A percentile compares a stretch with the other conserved stretches of the same genome.
phyloP scores from a whole-genome alignment of 2,329 filamentous ascomycete species.

The Nemania serpens region DNA sequence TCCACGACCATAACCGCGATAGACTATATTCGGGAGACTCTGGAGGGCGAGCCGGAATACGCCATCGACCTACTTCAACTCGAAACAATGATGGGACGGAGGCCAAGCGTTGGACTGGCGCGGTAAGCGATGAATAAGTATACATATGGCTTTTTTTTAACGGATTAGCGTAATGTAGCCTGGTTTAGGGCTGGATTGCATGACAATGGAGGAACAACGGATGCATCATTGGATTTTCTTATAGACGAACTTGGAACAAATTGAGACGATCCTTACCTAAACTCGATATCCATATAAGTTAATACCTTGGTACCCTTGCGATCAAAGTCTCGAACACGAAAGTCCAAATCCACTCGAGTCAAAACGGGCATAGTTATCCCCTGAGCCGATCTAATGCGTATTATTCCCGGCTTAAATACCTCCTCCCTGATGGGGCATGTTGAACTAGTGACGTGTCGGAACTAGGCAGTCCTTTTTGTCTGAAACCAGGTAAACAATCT shows the following conservation, averaged over 20 bases:
- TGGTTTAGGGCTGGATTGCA: slow-evolving; percentile 6
- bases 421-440: too few species aligned
- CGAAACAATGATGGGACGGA: slow-evolving; percentile 38
- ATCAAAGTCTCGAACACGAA: not conserved
- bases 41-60: slow-evolving; percentile 42
- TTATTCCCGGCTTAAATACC: too few species aligned
- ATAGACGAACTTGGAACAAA: slow-evolving; percentile 7
- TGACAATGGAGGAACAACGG: slow-evolving; percentile 10
- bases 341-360: too few species aligned
- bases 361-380: too few species aligned
- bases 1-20: slow-evolving; percentile 36
- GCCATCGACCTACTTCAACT: slow-evolving; percentile 40
- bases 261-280: not conserved
- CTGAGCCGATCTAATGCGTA: too few species aligned
- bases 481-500: too few species aligned
- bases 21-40: slow-evolving; percentile 39
- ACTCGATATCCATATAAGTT: not conserved
- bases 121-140: slow-evolving; percentile 25
- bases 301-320: not conserved
- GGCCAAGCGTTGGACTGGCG: slow-evolving; percentile 37
- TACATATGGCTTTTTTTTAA: not conserved
- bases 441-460: too few species aligned
- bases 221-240: slow-evolving; percentile 8
- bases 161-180: slow-evolving; percentile 14
- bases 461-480: too few species aligned